A percentile compares a stretch with the other conserved stretches of the same genome.
These are phyloP conservation scores for Phytophthora litchii DNA, from an alignment of 352 stramenopile genomes.

Conservation along the genomic window DNA sequence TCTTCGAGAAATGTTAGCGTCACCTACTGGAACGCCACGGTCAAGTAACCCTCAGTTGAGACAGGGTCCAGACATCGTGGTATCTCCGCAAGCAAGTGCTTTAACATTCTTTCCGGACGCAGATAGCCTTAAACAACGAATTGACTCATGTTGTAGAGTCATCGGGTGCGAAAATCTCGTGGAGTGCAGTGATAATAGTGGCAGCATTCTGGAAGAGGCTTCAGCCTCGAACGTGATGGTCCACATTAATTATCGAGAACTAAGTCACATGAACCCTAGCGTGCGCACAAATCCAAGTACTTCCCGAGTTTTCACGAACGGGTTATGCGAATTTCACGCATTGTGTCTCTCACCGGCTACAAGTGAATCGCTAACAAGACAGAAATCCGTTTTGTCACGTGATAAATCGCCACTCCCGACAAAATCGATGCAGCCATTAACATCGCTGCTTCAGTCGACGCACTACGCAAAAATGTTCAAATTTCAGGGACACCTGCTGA, in stretches of 20 bases:
- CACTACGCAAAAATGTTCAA: slow-evolving; percentile 64
- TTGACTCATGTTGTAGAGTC: slow-evolving; percentile 53
- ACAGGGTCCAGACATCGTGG: background rate
- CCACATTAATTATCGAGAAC: slow-evolving; percentile 18
- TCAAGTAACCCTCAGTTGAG: slow-evolving; percentile 2
- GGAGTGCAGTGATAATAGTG: slow-evolving; percentile 20
- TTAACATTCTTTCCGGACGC: slow-evolving; percentile 50
- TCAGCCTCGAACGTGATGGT: slow-evolving; percentile 35
- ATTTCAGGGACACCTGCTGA: slow-evolving; percentile 64
- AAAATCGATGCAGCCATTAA: slow-evolving; percentile 22
- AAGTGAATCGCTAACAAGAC: slow-evolving; percentile 41
- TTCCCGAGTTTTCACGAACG: slow-evolving; percentile 10
- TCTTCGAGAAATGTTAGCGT: slow-evolving; percentile 31
- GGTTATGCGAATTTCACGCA: slow-evolving; percentile 45
- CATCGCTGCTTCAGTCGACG: slow-evolving; percentile 40
- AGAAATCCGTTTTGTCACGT: slow-evolving; percentile 29
- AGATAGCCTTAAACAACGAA: slow-evolving; percentile 42
- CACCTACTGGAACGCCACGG: background rate
- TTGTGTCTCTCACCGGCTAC: slow-evolving; percentile 24
- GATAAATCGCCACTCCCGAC: slow-evolving; percentile 31
- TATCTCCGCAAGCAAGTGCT: slow-evolving; percentile 20
- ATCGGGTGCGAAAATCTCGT: slow-evolving; percentile 49
- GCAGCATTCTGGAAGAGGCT: slow-evolving; percentile 14
- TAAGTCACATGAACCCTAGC: slow-evolving; percentile 17
- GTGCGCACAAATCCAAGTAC: slow-evolving; percentile 18